Conservation (phyloP, 2,329 filamentous ascomycete genomes). For the Pyrenophora seminiperda region DNA sequence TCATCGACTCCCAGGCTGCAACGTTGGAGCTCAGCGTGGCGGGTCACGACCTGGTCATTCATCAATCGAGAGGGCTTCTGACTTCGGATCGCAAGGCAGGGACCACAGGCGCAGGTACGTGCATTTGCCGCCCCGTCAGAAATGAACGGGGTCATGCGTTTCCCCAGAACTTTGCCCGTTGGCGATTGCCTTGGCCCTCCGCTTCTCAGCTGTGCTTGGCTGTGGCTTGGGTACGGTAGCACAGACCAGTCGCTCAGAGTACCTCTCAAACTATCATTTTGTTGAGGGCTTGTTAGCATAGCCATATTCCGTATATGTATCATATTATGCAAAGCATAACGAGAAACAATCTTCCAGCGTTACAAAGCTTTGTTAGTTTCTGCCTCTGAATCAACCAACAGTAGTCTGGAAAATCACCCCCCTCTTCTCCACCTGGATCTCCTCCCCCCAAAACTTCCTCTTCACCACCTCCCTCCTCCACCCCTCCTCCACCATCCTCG, state of each 20-base stretch:
- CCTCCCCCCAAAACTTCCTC: slow-evolving; percentile 66
- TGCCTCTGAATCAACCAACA: slow-evolving; percentile 45
- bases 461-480: slow-evolving; percentile 61
- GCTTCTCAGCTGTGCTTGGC: slow-evolving; percentile 31
- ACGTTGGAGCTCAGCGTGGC: slow-evolving; percentile 70
- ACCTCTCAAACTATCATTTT: background rate
- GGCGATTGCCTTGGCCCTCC: too few species aligned
- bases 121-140: slow-evolving; percentile 17
- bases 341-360: too few species aligned
- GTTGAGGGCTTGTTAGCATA: too few species aligned
- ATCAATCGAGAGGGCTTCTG: slow-evolving; percentile 83
- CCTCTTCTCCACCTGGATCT: slow-evolving; percentile 79
- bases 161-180: slow-evolving; percentile 17
- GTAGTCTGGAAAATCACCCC: slow-evolving; percentile 94
- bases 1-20: slow-evolving; percentile 73
- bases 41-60: slow-evolving; percentile 72
- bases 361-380: too few species aligned
- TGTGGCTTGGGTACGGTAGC: slow-evolving; percentile 27
- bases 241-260: too few species aligned
- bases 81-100: slow-evolving; percentile 74
- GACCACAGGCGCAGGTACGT: slow-evolving; percentile 71
- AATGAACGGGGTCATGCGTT: slow-evolving; percentile 10
- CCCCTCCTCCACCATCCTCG: slow-evolving; percentile 66
- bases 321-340: too few species aligned
- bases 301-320: too few species aligned